Evolutionary conservation across 2,329 filamentous ascomycete genomes (phyloP).

Genomic region (Xylariomycetidae sp.): DNA sequence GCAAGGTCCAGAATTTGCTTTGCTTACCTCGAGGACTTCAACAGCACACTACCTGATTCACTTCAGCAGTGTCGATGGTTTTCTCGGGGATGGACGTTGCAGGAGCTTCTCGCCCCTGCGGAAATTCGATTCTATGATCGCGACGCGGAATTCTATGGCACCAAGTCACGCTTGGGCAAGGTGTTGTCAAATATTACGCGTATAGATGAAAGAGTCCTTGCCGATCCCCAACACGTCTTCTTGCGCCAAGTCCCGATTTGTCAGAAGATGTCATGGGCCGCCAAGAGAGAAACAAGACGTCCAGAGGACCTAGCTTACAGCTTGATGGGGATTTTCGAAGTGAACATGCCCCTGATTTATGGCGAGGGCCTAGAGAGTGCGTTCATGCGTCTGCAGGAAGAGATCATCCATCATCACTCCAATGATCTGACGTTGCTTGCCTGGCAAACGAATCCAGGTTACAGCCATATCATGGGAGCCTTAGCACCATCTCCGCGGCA

Average conservation of each 20-base stretch:
- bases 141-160: conserved; percentile 15
- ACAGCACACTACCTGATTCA: conserved; percentile 9
- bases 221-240: conserved; percentile 6
- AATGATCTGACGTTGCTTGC: conserved; percentile 21
- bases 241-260: conserved; percentile 15
- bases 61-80: no score
- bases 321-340: conserved; percentile 24
- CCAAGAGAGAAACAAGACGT: conserved; percentile 15
- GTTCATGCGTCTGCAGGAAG: conserved; percentile 19
- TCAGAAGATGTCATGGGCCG: conserved; percentile 24
- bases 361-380: conserved; percentile 22
- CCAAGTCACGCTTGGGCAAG: conserved; percentile 13
- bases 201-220: conserved; percentile 14
- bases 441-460: no score
- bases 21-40: conserved; percentile 14
- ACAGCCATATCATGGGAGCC: no score
- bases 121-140: conserved; percentile 17
- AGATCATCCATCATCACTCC: conserved; percentile 15
- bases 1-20: conserved; percentile 15
- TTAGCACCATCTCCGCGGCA: no score
- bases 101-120: conserved; percentile 19
- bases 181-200: conserved; percentile 13
- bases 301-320: conserved; percentile 24
- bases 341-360: conserved; percentile 25
- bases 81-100: conserved; percentile 16